phyloP scores from a whole-genome alignment of 2,329 filamentous ascomycete genomes.

The Calcarisporium arbuscula region DNA sequence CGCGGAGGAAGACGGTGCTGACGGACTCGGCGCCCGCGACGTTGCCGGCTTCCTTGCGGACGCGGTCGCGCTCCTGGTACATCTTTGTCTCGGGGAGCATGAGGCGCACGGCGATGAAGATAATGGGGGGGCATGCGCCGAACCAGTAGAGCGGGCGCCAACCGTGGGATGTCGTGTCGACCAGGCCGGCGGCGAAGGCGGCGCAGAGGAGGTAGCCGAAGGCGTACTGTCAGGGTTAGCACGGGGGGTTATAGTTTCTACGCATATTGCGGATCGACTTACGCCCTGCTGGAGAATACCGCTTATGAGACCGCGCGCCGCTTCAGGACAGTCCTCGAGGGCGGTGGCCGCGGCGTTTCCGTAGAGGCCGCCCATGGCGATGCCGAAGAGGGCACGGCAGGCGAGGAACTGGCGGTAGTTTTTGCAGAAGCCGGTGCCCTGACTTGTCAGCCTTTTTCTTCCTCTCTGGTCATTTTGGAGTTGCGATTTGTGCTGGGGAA shows the following conservation, averaged over 20 bases:
- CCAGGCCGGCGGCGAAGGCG: constrained; percentile 58
- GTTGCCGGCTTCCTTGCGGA: constrained; percentile 42
- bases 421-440: constrained; percentile 60
- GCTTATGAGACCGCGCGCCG: constrained; percentile 66
- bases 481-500: too few species aligned
- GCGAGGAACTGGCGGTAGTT: constrained; percentile 69
- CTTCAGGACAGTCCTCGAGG: constrained; percentile 64
- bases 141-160: constrained; percentile 92
- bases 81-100: constrained; percentile 72
- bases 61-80: constrained; percentile 59
- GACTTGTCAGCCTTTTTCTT: too few species aligned
- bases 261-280: constrained; percentile 12
- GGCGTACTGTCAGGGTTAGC: constrained; percentile 39
- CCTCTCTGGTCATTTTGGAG: too few species aligned
- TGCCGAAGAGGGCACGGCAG: constrained; percentile 67
- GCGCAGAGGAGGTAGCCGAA: constrained; percentile 58
- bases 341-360: constrained; percentile 76
- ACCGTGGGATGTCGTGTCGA: constrained; percentile 68
- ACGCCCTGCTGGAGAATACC: constrained; percentile 69
- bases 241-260: background rate
- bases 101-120: constrained; percentile 75
- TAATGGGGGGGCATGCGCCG: constrained; percentile 68
- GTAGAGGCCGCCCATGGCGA: constrained; percentile 77
- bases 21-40: constrained; percentile 27
- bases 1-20: constrained; percentile 57